These are phyloP conservation scores for Cutaneotrichosporon arboriforme DNA, from an alignment of 1,284 basidiomycete genomes.

Conservation along the genomic window DNA sequence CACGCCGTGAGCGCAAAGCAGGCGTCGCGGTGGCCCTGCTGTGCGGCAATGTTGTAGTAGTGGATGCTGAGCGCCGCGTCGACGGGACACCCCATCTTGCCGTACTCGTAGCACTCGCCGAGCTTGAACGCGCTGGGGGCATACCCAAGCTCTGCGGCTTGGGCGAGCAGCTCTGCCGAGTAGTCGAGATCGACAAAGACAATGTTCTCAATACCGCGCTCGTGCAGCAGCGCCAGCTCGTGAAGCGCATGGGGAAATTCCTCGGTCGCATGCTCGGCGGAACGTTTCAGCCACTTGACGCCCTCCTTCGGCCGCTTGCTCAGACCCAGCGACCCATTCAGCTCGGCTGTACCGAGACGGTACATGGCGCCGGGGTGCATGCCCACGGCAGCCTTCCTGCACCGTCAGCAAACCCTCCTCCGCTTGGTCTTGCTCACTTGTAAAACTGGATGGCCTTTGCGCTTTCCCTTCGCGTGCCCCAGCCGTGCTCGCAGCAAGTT, in stretches of 20 bases:
- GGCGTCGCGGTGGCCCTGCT: slow-evolving; percentile 92
- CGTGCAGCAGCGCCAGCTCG: slow-evolving; percentile 89
- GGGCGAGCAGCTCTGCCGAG: slow-evolving; percentile 85
- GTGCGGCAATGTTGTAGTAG: slow-evolving; percentile 99
- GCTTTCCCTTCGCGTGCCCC: slow-evolving; percentile 90
- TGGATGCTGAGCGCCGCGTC: slow-evolving; percentile 95
- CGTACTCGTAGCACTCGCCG: slow-evolving; percentile 99
- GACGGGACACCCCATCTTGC: slow-evolving; percentile 97
- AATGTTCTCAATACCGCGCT: slow-evolving; percentile 92
- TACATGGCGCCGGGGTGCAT: slow-evolving; percentile 95
- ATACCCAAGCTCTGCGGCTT: slow-evolving; percentile 92
- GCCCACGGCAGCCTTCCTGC: slow-evolving; percentile 80
- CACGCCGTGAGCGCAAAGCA: slow-evolving; percentile 98
- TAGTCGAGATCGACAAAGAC: slow-evolving; percentile 96
- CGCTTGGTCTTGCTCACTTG: slow-evolving; percentile 45
- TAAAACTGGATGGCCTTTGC: slow-evolving; percentile 91
- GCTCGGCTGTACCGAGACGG: slow-evolving; percentile 88
- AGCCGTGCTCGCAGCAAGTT: slow-evolving; percentile 97
- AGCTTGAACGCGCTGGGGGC: slow-evolving; percentile 92
- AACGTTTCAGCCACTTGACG: slow-evolving; percentile 96
- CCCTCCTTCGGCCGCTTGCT: slow-evolving; percentile 87
- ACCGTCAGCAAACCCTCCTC: background rate
- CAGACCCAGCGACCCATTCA: slow-evolving; percentile 89
- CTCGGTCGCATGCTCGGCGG: slow-evolving; percentile 86
- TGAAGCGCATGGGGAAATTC: slow-evolving; percentile 96